These are phyloP conservation scores for Auricularia sp. DNA, from an alignment of 768 basidiomycete genomes.

Conservation along the genomic window DNA sequence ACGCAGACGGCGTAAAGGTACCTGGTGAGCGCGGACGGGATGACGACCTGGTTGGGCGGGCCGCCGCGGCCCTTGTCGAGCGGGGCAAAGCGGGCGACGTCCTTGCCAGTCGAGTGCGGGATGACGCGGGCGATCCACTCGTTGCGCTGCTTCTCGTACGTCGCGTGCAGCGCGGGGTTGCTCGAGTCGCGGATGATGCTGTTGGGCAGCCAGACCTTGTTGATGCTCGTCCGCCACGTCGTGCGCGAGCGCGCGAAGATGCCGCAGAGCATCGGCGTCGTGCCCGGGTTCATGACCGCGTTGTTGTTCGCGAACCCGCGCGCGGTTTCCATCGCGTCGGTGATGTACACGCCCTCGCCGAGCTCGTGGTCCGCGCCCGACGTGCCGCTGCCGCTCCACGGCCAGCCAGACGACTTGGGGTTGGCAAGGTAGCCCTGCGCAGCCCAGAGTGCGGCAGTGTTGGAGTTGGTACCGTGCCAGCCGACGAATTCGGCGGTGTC, in stretches of 20 bases:
- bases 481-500: neutral
- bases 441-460: neutral
- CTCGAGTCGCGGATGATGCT: neutral
- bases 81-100: neutral
- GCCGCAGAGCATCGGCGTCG: neutral
- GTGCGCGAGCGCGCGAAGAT: neutral
- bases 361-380: neutral
- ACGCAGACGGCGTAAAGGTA: neutral
- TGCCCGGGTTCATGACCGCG: neutral
- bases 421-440: neutral
- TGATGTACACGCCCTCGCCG: neutral
- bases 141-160: neutral
- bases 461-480: neutral
- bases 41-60: neutral
- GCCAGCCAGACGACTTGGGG: neutral
- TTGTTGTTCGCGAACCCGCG: neutral
- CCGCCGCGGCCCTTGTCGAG: neutral
- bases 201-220: neutral
- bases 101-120: neutral
- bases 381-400: neutral
- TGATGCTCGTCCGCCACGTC: neutral
- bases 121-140: neutral
- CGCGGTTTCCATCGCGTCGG: neutral
- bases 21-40: neutral
- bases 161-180: neutral